Evolutionary conservation across 805 yeast species (phyloP).

Genomic region (Saccharomyces jurei): DNA sequence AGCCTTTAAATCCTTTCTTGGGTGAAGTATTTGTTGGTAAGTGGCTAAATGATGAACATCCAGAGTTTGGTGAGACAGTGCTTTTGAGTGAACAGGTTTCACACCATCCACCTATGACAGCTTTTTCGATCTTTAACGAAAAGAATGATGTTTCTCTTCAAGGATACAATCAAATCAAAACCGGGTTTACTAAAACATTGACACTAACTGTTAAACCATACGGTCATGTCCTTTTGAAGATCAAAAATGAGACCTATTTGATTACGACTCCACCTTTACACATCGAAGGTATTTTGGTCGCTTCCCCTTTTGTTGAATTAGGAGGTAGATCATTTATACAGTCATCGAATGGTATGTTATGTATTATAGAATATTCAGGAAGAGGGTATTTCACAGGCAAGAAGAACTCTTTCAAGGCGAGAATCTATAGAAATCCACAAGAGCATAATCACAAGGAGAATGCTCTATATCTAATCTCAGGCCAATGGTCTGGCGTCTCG

Average conservation of each 20-base stretch:
- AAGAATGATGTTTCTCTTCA: constrained; percentile 60
- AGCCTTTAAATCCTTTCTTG: constrained; percentile 91
- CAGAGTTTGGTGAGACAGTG: constrained; percentile 63
- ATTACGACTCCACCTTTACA: constrained; percentile 92
- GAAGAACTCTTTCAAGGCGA: constrained; percentile 85
- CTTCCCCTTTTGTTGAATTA: constrained; percentile 89
- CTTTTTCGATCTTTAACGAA: constrained; percentile 72
- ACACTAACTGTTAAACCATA: constrained; percentile 81
- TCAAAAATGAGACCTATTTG: constrained; percentile 58
- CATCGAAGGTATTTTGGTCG: constrained; percentile 85
- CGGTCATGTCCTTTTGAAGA: constrained; percentile 79
- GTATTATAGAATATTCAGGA: constrained; percentile 75
- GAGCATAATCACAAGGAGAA: constrained; percentile 40
- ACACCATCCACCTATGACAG: constrained; percentile 98
- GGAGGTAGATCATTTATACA: constrained; percentile 85
- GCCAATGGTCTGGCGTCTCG: constrained; percentile 88
- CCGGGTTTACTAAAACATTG: constrained; percentile 67
- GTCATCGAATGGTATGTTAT: constrained; percentile 66
- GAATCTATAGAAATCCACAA: constrained; percentile 50
- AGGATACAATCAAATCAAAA: constrained; percentile 86
- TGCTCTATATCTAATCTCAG: constrained; percentile 70
- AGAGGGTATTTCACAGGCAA: constrained; percentile 94
- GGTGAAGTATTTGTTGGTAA: constrained; percentile 92
- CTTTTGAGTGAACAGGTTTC: constrained; percentile 87
- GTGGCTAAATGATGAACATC: constrained; percentile 56